Percentiles rank a stretch among this genome's conserved stretches.
phyloP scores from a whole-genome alignment of 2,329 filamentous ascomycete species.

The Rutstroemia sp. region DNA sequence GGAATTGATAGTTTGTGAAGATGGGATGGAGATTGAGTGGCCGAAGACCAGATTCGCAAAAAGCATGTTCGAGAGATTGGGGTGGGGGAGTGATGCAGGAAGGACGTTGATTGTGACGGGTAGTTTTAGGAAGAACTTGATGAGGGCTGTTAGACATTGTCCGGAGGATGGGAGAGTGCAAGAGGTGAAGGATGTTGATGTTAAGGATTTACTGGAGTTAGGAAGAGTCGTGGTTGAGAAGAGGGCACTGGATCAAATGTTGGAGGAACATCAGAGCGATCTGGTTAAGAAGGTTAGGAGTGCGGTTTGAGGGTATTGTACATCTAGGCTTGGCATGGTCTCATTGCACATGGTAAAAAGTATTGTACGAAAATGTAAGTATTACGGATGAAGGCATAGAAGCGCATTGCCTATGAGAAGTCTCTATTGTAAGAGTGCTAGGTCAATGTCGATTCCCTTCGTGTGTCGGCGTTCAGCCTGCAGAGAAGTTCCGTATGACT shows the following conservation, averaged over 20 bases:
- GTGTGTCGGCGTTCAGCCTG: too few species aligned
- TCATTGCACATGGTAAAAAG: background rate
- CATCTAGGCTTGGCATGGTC: conserved; percentile 4
- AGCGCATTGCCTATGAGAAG: background rate
- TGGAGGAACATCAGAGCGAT: conserved; percentile 66
- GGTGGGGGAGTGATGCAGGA: conserved; percentile 55
- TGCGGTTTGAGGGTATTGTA: conserved; percentile 15
- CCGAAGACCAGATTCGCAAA: conserved; percentile 50
- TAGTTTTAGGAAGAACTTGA: conserved; percentile 53
- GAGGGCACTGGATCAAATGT: conserved; percentile 66
- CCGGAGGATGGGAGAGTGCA: conserved; percentile 62
- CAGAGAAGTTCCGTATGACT: too few species aligned
- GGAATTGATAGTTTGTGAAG: conserved; percentile 79
- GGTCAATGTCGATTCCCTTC: too few species aligned
- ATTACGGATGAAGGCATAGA: background rate
- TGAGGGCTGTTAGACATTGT: conserved; percentile 52
- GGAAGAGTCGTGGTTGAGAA: conserved; percentile 83
- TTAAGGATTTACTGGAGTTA: conserved; percentile 86
- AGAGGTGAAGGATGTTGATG: conserved; percentile 73
- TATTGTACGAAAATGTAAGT: conserved; percentile 6
- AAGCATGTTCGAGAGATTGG: conserved; percentile 63
- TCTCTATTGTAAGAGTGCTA: background rate
- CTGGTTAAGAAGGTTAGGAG: conserved; percentile 30
- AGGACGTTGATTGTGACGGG: conserved; percentile 70
- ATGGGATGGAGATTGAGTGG: conserved; percentile 58